A percentile compares a stretch with the other conserved stretches of the same genome.
phyloP scores from a whole-genome alignment of 2,329 filamentous ascomycete genomes.

The Penicillium sp. region DNA sequence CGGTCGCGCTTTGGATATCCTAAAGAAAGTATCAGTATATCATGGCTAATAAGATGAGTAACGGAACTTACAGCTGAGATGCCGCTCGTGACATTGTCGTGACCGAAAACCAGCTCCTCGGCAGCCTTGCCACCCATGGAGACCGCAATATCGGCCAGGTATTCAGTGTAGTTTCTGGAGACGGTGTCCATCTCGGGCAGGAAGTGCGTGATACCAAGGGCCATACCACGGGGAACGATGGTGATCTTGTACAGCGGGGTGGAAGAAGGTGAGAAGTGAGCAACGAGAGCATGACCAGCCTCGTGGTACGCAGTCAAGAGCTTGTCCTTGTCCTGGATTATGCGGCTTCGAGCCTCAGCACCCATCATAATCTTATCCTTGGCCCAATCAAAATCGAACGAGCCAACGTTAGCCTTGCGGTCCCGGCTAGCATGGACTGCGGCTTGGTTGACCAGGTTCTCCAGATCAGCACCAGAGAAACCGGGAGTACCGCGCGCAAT shows the following conservation, averaged over 20 bases:
- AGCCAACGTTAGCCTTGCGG: constrained; percentile 69
- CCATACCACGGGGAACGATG: constrained; percentile 83
- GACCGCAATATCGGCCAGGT: constrained; percentile 73
- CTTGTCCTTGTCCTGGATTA: constrained; percentile 91
- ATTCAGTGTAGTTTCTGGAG: constrained; percentile 79
- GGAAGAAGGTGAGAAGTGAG: constrained; percentile 72
- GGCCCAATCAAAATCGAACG: constrained; percentile 88
- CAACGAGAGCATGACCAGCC: constrained; percentile 88
- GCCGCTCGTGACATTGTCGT: constrained; percentile 87
- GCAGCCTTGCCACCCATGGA: constrained; percentile 80
- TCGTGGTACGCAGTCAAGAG: constrained; percentile 95
- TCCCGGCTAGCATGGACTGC: constrained; percentile 90
- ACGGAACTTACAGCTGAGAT: constrained; percentile 64
- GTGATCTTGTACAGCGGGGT: constrained; percentile 93
- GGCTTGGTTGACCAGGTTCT: constrained; percentile 95
- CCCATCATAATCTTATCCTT: constrained; percentile 99
- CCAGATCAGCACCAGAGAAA: constrained; percentile 90
- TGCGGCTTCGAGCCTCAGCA: constrained; percentile 80
- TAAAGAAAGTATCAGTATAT: constrained; percentile 35
- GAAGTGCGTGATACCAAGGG: constrained; percentile 81
- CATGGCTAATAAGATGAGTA: not conserved
- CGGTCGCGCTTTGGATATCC: constrained; percentile 81
- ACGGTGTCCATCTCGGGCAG: constrained; percentile 92
- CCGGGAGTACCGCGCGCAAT: constrained; percentile 86
- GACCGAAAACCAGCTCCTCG: constrained; percentile 85